Evolutionary conservation across 2,329 filamentous ascomycete species (phyloP).

Genomic region (Spiromastix sp.): DNA sequence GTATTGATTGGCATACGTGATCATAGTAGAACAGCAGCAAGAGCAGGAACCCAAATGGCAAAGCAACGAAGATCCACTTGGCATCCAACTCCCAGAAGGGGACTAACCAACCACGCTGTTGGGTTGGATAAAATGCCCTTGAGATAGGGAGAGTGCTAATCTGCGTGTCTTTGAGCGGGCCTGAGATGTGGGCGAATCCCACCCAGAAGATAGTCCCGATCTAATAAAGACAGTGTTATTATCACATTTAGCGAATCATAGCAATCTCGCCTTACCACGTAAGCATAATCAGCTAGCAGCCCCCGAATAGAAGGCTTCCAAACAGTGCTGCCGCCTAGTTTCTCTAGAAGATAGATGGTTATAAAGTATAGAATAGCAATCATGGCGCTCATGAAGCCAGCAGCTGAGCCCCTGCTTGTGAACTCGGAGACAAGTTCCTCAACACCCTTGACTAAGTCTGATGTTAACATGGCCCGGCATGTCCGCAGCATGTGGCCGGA

Average conservation of each 20-base stretch:
- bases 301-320: conserved; percentile 36
- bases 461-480: conserved; percentile 1
- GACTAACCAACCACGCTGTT: conserved; percentile 39
- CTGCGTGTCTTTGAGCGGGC: conserved; percentile 31
- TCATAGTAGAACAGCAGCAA: conserved; percentile 49
- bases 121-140: conserved; percentile 39
- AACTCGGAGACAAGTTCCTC: conserved; percentile 46
- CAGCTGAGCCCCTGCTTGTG: conserved; percentile 25
- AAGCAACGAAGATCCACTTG: conserved; percentile 43
- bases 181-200: conserved; percentile 43
- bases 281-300: conserved; percentile 44
- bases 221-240: conserved; percentile 11
- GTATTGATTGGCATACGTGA: conserved; percentile 33
- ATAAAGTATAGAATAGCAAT: conserved; percentile 44
- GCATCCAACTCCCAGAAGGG: conserved; percentile 43
- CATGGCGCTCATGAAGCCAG: conserved; percentile 40
- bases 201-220: conserved; percentile 46
- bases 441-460: conserved; percentile 40
- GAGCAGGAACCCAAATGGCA: conserved; percentile 44
- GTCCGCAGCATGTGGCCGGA: conserved; percentile 15
- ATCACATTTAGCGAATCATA: background rate
- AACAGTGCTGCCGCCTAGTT: conserved; percentile 33
- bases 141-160: conserved; percentile 34
- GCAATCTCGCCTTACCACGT: conserved; percentile 37
- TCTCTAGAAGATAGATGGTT: conserved; percentile 41